Percentiles rank a stretch among this genome's conserved stretches.
Conservation (phyloP, 139 green algal species). For the Deuterostichococcus epilithicus region DNA sequence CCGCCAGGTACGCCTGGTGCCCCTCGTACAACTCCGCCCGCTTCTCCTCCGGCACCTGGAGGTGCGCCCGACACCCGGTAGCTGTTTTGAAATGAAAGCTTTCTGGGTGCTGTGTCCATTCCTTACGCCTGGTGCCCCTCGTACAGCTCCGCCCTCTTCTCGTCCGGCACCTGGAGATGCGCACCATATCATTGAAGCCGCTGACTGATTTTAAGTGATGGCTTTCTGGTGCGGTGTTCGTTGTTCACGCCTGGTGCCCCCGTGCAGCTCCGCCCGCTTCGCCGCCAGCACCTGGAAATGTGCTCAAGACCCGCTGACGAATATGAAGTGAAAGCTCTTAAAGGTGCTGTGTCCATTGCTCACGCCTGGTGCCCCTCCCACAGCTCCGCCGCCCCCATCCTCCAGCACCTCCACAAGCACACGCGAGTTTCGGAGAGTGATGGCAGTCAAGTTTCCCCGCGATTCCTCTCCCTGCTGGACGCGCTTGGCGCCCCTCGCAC, state of each 20-base stretch:
- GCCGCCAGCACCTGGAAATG: slow-evolving; percentile 21
- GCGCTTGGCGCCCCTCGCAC: no score
- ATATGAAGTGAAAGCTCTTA: background rate
- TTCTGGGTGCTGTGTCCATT: background rate
- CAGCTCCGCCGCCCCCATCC: no score
- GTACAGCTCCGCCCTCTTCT: slow-evolving; percentile 41
- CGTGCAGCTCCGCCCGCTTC: slow-evolving; percentile 40
- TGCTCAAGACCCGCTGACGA: background rate
- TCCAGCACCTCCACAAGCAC: no score
- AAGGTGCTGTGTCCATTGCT: background rate
- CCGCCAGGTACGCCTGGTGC: slow-evolving; percentile 38
- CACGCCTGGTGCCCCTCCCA: background rate
- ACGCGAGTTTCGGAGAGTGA: no score
- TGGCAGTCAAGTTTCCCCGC: no score
- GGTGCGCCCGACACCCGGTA: background rate
- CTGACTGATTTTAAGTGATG: background rate
- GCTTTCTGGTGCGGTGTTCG: background rate
- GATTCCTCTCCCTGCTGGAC: no score
- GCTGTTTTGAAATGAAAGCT: background rate
- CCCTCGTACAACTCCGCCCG: slow-evolving; percentile 46
- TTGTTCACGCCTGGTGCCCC: slow-evolving; percentile 34
- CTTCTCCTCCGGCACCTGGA: slow-evolving; percentile 41
- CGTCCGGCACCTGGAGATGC: slow-evolving; percentile 32
- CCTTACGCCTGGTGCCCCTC: slow-evolving; percentile 40
- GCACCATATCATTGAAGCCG: background rate